Evolutionary conservation across 2,329 filamentous ascomycete genomes (phyloP).

Genomic region (Aspergillus vadensis): DNA sequence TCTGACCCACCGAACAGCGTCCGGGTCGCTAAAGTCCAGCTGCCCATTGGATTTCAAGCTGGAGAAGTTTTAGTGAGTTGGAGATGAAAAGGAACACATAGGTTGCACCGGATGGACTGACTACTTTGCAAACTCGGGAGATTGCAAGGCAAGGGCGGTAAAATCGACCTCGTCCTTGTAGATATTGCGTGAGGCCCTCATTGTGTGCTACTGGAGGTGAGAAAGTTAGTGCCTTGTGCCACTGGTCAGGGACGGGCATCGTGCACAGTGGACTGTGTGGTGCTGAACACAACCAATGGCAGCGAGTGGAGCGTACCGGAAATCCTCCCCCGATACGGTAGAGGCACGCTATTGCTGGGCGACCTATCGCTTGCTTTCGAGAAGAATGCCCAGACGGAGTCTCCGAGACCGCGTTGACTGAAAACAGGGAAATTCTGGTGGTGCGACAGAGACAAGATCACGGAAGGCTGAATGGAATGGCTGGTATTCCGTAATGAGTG

Average conservation of each 20-base stretch:
- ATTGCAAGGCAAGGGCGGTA: conserved; percentile 59
- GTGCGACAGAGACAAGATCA: too few relatives aligned
- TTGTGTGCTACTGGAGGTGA: conserved; percentile 18
- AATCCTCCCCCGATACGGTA: not conserved
- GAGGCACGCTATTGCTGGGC: not conserved
- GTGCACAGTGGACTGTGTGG: not conserved
- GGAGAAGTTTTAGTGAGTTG: conserved; percentile 10
- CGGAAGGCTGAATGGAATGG: not conserved
- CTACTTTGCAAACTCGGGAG: conserved; percentile 62
- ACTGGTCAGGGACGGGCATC: not conserved
- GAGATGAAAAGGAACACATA: conserved; percentile 41
- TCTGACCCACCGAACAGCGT: conserved; percentile 65
- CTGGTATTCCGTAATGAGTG: not conserved
- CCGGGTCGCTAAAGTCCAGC: conserved; percentile 79
- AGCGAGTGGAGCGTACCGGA: conserved; percentile 6
- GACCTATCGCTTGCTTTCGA: not conserved
- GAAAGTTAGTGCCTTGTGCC: conserved; percentile 1
- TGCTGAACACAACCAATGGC: not conserved
- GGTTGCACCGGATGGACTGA: conserved; percentile 37
- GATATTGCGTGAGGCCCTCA: conserved; percentile 45
- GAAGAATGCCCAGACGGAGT: not conserved
- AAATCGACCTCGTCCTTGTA: conserved; percentile 66
- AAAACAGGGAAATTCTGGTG: too few relatives aligned
- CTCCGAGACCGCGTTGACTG: not conserved
- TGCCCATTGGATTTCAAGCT: conserved; percentile 59